Conservation (phyloP, 2,329 filamentous ascomycete species). For the Aspergillus awamori region DNA sequence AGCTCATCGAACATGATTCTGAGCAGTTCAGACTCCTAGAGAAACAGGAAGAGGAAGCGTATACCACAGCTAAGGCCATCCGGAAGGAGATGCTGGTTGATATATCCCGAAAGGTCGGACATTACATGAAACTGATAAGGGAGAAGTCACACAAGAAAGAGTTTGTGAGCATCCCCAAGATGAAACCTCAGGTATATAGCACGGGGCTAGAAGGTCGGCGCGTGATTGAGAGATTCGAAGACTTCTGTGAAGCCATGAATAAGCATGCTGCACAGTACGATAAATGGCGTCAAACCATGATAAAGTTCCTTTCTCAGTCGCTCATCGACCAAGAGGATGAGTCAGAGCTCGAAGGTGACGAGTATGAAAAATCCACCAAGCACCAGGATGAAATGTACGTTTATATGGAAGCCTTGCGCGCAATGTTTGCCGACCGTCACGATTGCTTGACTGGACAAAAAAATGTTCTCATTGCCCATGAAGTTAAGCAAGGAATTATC, state of each 20-base stretch:
- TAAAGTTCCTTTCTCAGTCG: slow-evolving; percentile 70
- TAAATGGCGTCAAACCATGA: slow-evolving; percentile 73
- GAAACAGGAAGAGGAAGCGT: slow-evolving; percentile 69
- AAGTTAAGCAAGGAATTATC: slow-evolving; percentile 64
- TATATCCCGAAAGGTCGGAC: slow-evolving; percentile 60
- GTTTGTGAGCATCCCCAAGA: slow-evolving; percentile 66
- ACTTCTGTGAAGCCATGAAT: slow-evolving; percentile 68
- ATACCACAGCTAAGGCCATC: slow-evolving; percentile 76
- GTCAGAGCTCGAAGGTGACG: slow-evolving; percentile 80
- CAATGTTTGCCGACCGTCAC: slow-evolving; percentile 76
- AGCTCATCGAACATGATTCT: slow-evolving; percentile 66
- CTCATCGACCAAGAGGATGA: slow-evolving; percentile 80
- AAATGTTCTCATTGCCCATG: slow-evolving; percentile 75
- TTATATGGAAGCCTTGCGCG: slow-evolving; percentile 77
- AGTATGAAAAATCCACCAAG: slow-evolving; percentile 85
- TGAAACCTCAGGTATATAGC: slow-evolving; percentile 55
- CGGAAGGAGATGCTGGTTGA: slow-evolving; percentile 75
- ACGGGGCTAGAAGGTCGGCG: slow-evolving; percentile 73
- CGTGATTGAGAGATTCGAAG: slow-evolving; percentile 67
- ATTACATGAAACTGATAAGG: slow-evolving; percentile 65
- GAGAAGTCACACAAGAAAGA: slow-evolving; percentile 55
- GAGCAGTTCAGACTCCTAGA: slow-evolving; percentile 69
- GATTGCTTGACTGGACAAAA: slow-evolving; percentile 73
- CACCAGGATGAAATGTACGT: slow-evolving; percentile 87
- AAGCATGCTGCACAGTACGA: slow-evolving; percentile 71